Base-by-base conservation (phyloP, 495 filamentous ascomycete species). In the Pyrenula massariospora region DNA sequence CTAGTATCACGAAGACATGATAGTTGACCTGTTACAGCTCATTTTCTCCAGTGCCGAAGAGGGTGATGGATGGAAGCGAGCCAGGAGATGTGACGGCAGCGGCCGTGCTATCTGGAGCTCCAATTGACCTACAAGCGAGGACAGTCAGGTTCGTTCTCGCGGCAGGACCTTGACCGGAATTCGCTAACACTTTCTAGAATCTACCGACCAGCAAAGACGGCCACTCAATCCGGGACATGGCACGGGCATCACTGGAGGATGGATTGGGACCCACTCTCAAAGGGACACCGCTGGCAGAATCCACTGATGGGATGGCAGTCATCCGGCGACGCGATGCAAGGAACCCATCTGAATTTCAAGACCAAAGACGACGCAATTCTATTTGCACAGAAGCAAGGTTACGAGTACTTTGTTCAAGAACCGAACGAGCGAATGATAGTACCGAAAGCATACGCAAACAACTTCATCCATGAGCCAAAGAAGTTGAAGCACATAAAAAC, bases 381-480 rank as follows among this genome's bases (percentile, higher is more conserved):
- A 19, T 99, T 99, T 65, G 93, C 93, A 20, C 86, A 96, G 76
- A 99, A 96, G 80, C 94, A 99, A 67, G 93, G 94, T 36, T 99
- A 97, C 66, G 92, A 97, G 65, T 99, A 96, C 70, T 96, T 95
- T 70, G 89, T 97, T 21, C 93, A 97, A 76, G 93, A 97, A 73
- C 92, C 91, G 3, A 96, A 96, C 64, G 81, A 82, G 73, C 79
- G 93, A 67, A 84, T 81, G 58, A 84, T 96, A 57, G 77, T 84
- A 11, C 88, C 91, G 48, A 97, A 99, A 78, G 86, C 88, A 50
- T 99, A 99, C 71, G 91, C 93, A 31, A 93, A 94, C 70, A 96
- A 97, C 76, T 99, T 97, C 70, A 59, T 88, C 63, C 86, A 95
- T 73, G 81, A 82, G 54, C 75, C 86, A 11, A 86, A 82, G 73